Evolutionary conservation across 2,329 filamentous ascomycete genomes (phyloP), one percentile per base, ranked within the genome.

Genomic region (Colletotrichum orbiculare): DNA sequence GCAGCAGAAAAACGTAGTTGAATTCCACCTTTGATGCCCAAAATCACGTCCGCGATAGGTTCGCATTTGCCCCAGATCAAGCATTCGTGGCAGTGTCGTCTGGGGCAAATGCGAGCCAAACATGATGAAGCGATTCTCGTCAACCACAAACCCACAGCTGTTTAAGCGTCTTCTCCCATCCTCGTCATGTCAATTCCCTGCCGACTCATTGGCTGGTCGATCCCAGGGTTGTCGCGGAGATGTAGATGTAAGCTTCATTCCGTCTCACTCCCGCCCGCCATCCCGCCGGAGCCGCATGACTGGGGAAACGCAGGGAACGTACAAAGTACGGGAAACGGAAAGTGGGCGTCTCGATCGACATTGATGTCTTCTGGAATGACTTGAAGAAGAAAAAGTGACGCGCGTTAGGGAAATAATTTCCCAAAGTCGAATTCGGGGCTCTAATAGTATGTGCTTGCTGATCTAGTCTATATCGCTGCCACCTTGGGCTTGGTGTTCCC

Each of bases 21-120:
- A 33, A 17, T 17, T 17, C 17, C 17, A 17, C 17, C 17, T 17
- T 17, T 34, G 15, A 17, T 15, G 43, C 15, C 4, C 8, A 12
- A 13, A 13, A 25, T 9, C 12, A 46, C 34, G 15, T 47, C 47
- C 42, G 54, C 4, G 4, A 8, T 3, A 12, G 8, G 8, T 47
- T 56, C 54, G 54, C 42, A 56, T 39, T 56, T 38, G 54, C 42
- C 54, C 42, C 54, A 56, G 42, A 46, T 39, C 15, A n/a, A 7
- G n/a, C 8, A 17, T 17, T 17, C 42, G 7, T 25, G 7, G 17
- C 52, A 45, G 39, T 17, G 52, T 33, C 39, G 10, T 45, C 41
- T 54, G 52, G 52, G 52, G 41, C 52, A 54, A 54, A 54, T 54
- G 52, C 52, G 52, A 54, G 25, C 52, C 52, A 54, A 45, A 25